Evolutionary conservation across 257 asterid species (phyloP).

Genomic region (Nicotiana tabacum): DNA sequence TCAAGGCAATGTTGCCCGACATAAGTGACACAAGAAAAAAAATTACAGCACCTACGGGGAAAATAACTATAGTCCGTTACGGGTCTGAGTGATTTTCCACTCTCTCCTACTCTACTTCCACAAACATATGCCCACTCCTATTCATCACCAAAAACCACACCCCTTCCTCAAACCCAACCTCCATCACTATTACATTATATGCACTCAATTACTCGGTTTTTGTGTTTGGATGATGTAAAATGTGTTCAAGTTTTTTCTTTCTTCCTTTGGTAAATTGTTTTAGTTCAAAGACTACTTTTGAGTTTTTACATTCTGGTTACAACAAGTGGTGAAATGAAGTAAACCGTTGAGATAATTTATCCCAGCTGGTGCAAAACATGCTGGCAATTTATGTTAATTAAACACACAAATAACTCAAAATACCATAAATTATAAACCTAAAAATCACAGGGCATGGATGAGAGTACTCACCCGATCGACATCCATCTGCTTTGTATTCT

Average conservation of each 20-base stretch:
- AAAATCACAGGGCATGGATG: neutral
- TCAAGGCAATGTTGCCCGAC: neutral
- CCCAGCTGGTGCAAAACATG: neutral
- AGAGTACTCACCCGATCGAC: constrained; percentile 47
- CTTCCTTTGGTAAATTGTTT: neutral
- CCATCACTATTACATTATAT: neutral
- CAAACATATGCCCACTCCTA: neutral
- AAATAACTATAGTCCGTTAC: neutral
- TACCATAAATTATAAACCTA: neutral
- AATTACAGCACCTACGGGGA: neutral
- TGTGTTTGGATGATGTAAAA: neutral
- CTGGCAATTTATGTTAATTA: neutral
- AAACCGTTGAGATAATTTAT: neutral
- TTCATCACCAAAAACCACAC: neutral
- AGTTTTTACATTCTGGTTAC: neutral
- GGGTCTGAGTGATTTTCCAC: neutral
- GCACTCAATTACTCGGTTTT: neutral
- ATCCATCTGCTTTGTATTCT: constrained; percentile 66
- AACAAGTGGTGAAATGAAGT: neutral
- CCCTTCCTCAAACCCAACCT: neutral
- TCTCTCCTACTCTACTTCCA: neutral
- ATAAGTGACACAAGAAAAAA: neutral
- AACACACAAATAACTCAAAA: neutral
- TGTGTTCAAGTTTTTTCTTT: neutral
- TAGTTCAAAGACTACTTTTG: neutral